Percentiles rank a stretch among this genome's conserved stretches.
Evolutionary conservation across 306 rosid species (phyloP).

Genomic region (Ormosia emarginata): DNA sequence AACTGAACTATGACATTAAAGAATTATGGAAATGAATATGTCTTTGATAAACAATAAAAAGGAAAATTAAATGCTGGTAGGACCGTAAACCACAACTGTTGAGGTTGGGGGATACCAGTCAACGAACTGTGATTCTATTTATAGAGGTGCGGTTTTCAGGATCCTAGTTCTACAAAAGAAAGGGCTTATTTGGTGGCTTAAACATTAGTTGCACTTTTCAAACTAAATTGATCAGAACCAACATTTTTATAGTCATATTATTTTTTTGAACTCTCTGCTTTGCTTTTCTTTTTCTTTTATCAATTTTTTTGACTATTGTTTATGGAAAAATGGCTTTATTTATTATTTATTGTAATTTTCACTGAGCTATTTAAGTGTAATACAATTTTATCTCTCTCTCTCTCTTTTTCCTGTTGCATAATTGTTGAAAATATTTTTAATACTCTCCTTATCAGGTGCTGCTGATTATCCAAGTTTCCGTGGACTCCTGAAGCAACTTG

Average conservation of each 20-base stretch:
- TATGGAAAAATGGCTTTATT: background rate
- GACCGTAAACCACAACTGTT: background rate
- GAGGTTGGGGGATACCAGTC: background rate
- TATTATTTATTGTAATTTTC: conserved; percentile 8
- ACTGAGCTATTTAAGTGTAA: background rate
- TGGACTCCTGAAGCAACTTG: conserved; percentile 93
- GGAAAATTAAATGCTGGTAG: background rate
- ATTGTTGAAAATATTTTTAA: conserved; percentile 7
- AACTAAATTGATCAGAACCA: background rate
- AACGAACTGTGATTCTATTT: background rate
- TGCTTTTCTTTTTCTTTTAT: background rate
- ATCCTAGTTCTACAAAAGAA: conserved; percentile 4
- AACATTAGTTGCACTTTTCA: conserved; percentile 4
- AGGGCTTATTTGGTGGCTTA: background rate
- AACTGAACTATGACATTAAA: background rate
- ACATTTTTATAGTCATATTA: background rate
- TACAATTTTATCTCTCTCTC: background rate
- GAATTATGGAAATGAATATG: background rate
- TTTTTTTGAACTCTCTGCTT: conserved; percentile 13
- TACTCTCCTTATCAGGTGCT: conserved; percentile 64
- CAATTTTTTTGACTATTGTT: background rate
- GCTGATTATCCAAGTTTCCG: conserved; percentile 84
- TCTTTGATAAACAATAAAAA: conserved; percentile 1
- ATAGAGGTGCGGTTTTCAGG: background rate
- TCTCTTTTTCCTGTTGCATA: background rate